phyloP scores from a whole-genome alignment of 225 moss, liverwort and hornwort genomes.

The Sphagnum tenellum region DNA sequence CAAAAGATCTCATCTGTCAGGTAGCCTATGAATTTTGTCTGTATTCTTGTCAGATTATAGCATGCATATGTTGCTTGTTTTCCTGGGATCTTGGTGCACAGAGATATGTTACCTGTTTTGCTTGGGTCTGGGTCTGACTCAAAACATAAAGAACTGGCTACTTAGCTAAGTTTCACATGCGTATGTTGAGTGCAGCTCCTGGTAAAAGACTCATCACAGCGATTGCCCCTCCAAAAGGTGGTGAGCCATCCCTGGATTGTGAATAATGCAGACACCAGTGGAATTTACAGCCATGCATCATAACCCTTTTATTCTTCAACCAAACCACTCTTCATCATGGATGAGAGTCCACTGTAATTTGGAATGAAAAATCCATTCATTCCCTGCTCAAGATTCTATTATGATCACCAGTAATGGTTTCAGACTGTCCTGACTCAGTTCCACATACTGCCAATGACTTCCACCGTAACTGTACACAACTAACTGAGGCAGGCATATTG shows the following conservation, averaged over 20 bases:
- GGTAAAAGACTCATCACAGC: slow-evolving; percentile 63
- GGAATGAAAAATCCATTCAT: slow-evolving; percentile 10
- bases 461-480: too few species aligned
- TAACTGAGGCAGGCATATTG: too few species aligned
- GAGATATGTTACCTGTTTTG: background rate
- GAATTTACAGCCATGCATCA: slow-evolving; percentile 12
- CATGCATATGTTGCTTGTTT: too few species aligned
- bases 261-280: slow-evolving; percentile 58
- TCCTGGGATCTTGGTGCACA: too few species aligned
- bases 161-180: slow-evolving; percentile 42
- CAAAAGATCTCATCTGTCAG: slow-evolving; percentile 86
- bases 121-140: background rate
- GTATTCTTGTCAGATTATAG: too few species aligned
- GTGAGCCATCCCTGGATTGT: slow-evolving; percentile 79
- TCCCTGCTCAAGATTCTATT: background rate
- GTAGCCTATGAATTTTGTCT: slow-evolving; percentile 9
- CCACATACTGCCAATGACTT: too few species aligned
- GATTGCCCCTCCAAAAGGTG: slow-evolving; percentile 63
- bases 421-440: too few species aligned
- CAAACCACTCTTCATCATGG: background rate
- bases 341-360: background rate
- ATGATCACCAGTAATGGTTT: too few species aligned
- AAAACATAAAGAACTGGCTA: background rate
- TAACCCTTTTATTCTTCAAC: background rate
- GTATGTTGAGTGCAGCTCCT: slow-evolving; percentile 63